Base-by-base conservation (phyloP, 2,329 filamentous ascomycete species). In the Colletotrichum lini region DNA sequence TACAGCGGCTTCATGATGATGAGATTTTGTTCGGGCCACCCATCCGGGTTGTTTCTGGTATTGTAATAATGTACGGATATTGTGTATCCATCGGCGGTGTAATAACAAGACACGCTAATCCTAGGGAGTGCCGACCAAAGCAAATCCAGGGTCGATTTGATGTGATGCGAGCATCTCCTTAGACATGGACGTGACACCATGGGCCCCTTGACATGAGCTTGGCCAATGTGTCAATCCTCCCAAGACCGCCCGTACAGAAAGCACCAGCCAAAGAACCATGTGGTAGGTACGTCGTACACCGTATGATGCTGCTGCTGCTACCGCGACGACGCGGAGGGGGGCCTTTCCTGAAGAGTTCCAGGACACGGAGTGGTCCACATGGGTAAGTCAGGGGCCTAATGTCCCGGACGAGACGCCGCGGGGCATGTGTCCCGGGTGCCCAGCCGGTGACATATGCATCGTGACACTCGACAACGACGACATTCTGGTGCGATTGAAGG, bases 391-490 rank as follows among this genome's bases (percentile, higher is more conserved):
- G 26, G 26, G 26, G 26, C 26, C 26, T 4, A 26, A 26, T 4
- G 26, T 26, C 26, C 26, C 26, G 26, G 26, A 26, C 26, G 26
- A 26, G 26, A 26, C 26, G 26, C 54, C 54, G 42, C 54, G 54
- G 35, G 54, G 53, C 35, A 30, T 54, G 21, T 49, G 38, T 30
- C 38, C 30, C 45, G 52, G 38, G 18, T 56, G 54, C 62, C 47
- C 56, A 23, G 63, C 63, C 42, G 67, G 67, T 47, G 56, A 70
- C 66, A 65, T 65, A 40, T 47, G 21, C 61, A 50, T 65, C 47
- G 50, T 67, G 56, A 62, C 50, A 47, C 52, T 35, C 7, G 15
- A 47, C 21, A 38, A 50, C 23, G 56, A 50, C 35, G 56, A 61
- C 21, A 13, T 7, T 9, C 49, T 52, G 23, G 9, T 30, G 40